Base-by-base conservation (phyloP, 305 asterid genomes). In the Fraxinus baroniana region DNA sequence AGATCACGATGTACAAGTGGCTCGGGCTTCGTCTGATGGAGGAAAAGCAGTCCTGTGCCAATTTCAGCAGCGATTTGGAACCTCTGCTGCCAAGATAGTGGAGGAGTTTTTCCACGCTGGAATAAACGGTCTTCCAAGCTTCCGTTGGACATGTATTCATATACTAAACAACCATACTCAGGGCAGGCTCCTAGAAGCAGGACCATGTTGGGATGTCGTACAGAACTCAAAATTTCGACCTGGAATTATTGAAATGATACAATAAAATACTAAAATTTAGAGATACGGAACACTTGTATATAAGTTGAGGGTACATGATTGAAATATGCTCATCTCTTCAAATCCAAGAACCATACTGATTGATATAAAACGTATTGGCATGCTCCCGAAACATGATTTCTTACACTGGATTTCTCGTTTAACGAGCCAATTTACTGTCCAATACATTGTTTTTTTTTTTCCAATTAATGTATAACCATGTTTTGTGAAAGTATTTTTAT, bases 181-280 rank as follows among this genome's bases (percentile, higher is more conserved):
- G 92, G 92, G 64, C 92, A 89, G 73, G 92, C 92, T 52, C 92
- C 92, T 41, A 89, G 85, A 70, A 89, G 92, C 13, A 89, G 87
- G 39, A 89, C 92, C 92, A 89, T 89, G 81, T 89, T 83, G 74
- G 92, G 92, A 84, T 89, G 92, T 7, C 92, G 83, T 82, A 89
- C 86, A 85, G 90, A 82, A 79, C 90, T 82, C 44, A 89, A 78
- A 15, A 89, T 90, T 84, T 89, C 92, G 28, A 89, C 88, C 91
- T 88, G 83, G 49, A 24, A 83, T 46, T 24, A 39, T 76, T 24
- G 22, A 4, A 76, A 10, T 37, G 68, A 70, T 30, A 13, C 3
- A 15, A 30, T 28, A 26, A 68, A 26, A n/a, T 68, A 28, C 33
- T 12, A 68, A 12, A 26, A 26, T 68, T 68, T 28, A 28, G 72